Evolutionary conservation across 768 basidiomycete species (phyloP), one percentile per base, ranked within the genome.

Genomic region (Plicaturopsis crispa): DNA sequence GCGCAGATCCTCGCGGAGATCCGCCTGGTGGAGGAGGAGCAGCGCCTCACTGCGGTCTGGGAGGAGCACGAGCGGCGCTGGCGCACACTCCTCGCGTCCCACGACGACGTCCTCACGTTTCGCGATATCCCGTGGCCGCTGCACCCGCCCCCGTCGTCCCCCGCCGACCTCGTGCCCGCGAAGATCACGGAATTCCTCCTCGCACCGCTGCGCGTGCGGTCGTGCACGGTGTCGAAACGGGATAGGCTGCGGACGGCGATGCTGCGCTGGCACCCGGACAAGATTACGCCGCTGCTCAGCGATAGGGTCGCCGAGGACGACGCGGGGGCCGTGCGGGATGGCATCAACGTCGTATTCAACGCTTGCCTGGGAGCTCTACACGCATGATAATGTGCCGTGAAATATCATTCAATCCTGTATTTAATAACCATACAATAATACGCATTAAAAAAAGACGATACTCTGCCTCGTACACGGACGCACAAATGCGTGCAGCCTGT

Each of bases 191-290:
- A 62, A 0, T 83, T 84, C 43, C 46, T 84, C 4, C 58, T 77
- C 21, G 67, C 65, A 5, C 51, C 61, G 10, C 56, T 74, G 40
- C 52, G 48, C 36, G 65, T 78, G 4, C 53, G 70, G 34, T 57
- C 60, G 16, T 65, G 59, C 21, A 57, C 46, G 0, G 59, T 57
- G 24, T 69, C 70, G 39, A 62, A 51, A 47, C 74, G 68, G 56
- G 76, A 78, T 31, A 61, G 72, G 28, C 57, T 85, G 5, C 67
- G 82, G 23, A 67, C 65, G 34, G 75, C 78, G 1, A 55, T 87
- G 31, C 55, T 85, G 40, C 66, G 78, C 6, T 84, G 78, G 72
- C 80, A 81, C 50, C 80, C 81, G 1, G 80, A 83, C 52, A 82
- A 81, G 59, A 60, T 73, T 46, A 63, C 68, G 3, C 39, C 45